Percentiles rank a stretch among this genome's conserved stretches.
These are phyloP conservation scores for Penstemon barbatus DNA, from an alignment of 257 asterid species.

Conservation along the genomic window DNA sequence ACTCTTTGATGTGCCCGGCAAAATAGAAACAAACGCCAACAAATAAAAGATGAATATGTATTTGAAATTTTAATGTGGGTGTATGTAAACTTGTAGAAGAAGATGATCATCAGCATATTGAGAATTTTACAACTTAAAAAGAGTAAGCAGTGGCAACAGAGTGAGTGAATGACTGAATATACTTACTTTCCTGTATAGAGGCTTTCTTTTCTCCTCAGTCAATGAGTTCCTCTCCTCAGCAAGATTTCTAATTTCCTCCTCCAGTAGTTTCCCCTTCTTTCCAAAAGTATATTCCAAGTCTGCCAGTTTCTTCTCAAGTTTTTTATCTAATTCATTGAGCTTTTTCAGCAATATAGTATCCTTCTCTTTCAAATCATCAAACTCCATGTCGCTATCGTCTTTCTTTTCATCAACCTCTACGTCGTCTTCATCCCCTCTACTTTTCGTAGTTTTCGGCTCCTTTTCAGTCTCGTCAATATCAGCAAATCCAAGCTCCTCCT, in stretches of 20 bases:
- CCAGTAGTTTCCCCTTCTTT: constrained; percentile 74
- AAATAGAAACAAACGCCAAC: not conserved
- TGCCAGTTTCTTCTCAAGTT: constrained; percentile 74
- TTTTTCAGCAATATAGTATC: constrained; percentile 69
- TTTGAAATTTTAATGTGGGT: constrained; percentile 7
- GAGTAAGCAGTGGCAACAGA: constrained; percentile 13
- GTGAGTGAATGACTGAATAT: not conserved
- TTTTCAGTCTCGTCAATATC: constrained; percentile 59
- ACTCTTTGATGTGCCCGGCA: not conserved
- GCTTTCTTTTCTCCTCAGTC: constrained; percentile 85
- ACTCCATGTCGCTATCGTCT: constrained; percentile 61
- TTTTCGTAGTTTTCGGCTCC: constrained; percentile 47
- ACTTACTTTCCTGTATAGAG: constrained; percentile 82
- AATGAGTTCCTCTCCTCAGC: constrained; percentile 93
- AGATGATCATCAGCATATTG: constrained; percentile 1
- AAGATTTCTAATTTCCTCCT: constrained; percentile 93
- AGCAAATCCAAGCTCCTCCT: constrained; percentile 47
- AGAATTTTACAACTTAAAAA: not conserved
- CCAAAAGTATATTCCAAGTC: constrained; percentile 89
- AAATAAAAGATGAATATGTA: not conserved
- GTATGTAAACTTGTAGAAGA: constrained; percentile 1
- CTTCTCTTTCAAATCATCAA: constrained; percentile 83
- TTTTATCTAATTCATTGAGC: constrained; percentile 68
- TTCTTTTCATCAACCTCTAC: constrained; percentile 73
- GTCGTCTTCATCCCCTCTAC: constrained; percentile 47